Percentiles rank a stretch among this genome's conserved stretches.
Evolutionary conservation across 805 yeast genomes (phyloP).

Genomic region (Metschnikowia amazonensis): DNA sequence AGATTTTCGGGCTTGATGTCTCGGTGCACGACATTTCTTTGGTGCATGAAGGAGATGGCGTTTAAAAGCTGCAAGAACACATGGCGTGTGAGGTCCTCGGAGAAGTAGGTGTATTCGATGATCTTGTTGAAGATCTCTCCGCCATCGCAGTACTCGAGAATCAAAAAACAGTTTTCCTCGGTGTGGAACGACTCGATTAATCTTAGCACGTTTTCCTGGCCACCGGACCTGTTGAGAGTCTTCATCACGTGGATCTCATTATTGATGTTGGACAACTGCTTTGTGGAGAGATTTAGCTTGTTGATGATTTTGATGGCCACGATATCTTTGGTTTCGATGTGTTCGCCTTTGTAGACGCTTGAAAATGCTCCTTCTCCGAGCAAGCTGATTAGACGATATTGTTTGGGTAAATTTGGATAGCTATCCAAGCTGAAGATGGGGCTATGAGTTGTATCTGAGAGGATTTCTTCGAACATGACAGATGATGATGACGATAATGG

Average conservation of each 20-base stretch:
- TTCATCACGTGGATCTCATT: constrained; percentile 79
- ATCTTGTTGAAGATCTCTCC: constrained; percentile 73
- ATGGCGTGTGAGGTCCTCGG: constrained; percentile 62
- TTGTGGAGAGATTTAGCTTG: constrained; percentile 60
- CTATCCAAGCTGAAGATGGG: constrained; percentile 12
- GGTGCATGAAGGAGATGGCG: constrained; percentile 67
- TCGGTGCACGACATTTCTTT: constrained; percentile 75
- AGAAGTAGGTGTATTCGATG: constrained; percentile 61
- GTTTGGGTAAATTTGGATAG: constrained; percentile 35
- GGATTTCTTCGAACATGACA: constrained; percentile 1
- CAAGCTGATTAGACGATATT: constrained; percentile 44
- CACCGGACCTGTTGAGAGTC: constrained; percentile 39
- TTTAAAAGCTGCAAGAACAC: constrained; percentile 59
- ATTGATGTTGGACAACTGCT: constrained; percentile 63
- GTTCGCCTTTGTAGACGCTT: constrained; percentile 60
- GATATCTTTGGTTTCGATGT: constrained; percentile 31
- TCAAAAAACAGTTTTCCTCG: constrained; percentile 56
- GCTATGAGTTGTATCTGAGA: not conserved
- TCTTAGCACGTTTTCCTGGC: constrained; percentile 60
- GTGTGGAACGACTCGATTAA: constrained; percentile 66
- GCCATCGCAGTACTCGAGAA: constrained; percentile 71
- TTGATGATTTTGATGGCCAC: constrained; percentile 63
- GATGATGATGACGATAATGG: too few species aligned
- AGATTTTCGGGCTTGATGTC: constrained; percentile 82
- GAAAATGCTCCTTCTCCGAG: constrained; percentile 87